Conservation (phyloP, 768 basidiomycete genomes). For the Suillus americanus region DNA sequence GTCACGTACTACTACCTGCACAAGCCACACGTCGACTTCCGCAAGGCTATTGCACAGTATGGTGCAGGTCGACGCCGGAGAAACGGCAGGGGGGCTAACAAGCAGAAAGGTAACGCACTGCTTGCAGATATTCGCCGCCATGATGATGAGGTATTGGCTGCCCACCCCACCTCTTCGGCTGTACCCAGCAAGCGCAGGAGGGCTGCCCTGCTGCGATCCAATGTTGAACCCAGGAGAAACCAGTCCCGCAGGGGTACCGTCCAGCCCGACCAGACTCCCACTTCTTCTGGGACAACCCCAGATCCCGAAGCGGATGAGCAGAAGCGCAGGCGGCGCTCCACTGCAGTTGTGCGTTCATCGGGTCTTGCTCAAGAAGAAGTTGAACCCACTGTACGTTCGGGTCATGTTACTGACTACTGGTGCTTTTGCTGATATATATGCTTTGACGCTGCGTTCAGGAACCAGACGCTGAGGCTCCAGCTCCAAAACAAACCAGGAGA, state of each 20-base stretch:
- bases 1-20: slow-evolving; percentile 93
- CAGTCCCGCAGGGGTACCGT: slow-evolving; percentile 38
- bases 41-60: slow-evolving; percentile 66
- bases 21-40: slow-evolving; percentile 84
- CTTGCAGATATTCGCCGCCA: slow-evolving; percentile 80
- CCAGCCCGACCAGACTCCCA: slow-evolving; percentile 49
- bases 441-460: slow-evolving; percentile 3
- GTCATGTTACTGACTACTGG: not conserved
- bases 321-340: slow-evolving; percentile 40
- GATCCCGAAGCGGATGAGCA: slow-evolving; percentile 68
- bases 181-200: slow-evolving; percentile 41
- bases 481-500: slow-evolving; percentile 30
- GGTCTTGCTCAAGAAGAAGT: slow-evolving; percentile 33
- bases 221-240: slow-evolving; percentile 35
- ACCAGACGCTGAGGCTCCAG: slow-evolving; percentile 31
- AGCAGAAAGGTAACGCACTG: slow-evolving; percentile 80
- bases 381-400: slow-evolving; percentile 2
- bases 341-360: slow-evolving; percentile 23
- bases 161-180: slow-evolving; percentile 24
- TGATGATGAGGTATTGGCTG: slow-evolving; percentile 45
- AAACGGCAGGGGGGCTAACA: slow-evolving; percentile 51
- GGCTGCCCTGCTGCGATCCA: slow-evolving; percentile 24
- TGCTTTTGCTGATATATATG: not conserved
- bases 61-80: slow-evolving; percentile 67
- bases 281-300: slow-evolving; percentile 49